Base-by-base conservation (phyloP, 1,284 basidiomycete genomes). In the Ganoderma resinaceum region DNA sequence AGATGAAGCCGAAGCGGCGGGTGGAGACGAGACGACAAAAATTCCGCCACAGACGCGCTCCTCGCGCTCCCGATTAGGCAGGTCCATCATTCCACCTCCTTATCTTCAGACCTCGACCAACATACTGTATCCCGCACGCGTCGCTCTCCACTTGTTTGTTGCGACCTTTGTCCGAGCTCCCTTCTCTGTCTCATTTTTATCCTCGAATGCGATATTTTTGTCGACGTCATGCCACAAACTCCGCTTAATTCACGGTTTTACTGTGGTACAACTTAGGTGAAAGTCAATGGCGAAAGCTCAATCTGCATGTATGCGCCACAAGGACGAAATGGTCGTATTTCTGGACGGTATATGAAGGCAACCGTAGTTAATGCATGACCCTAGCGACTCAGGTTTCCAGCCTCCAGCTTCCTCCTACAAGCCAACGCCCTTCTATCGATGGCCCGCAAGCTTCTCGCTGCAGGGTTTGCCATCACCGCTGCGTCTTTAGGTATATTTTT, bases 211-310 rank as follows among this genome's bases (percentile, higher is more conserved):
- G 57, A 66, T 68, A 67, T 69, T 35, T 67, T 64, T 70, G 53
- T 49, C 53, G 37, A 53, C 4, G 16, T 14, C 31, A 14, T 35
- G 23, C 29, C 55, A 29, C n/a, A 49, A 59, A 35, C 11, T 9
- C 40, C 73, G 74, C 74, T 69, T 69, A n/a, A 73, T 71, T 57
- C 61, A 49, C 73, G 74, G 73, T 62, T 55, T 37, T 72, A 68
- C 52, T 55, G 52, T 68, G 73, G 74, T 57, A 58, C 67, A 70
- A 70, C 67, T 58, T 61, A 20, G 38, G 57, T 61, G 37, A 65
- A 42, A 60, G 38, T 33, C 38, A 43, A 11, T 52, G 55, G 53
- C 31, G 35, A 60, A 55, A 49, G 35, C 23, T 3, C 33, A 20
- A 20, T 23, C 18, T 29, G 14, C 31, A 55, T 43, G 29, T 7